Conservation (phyloP, 2,329 filamentous ascomycete species). For the Fusarium devonianum region DNA sequence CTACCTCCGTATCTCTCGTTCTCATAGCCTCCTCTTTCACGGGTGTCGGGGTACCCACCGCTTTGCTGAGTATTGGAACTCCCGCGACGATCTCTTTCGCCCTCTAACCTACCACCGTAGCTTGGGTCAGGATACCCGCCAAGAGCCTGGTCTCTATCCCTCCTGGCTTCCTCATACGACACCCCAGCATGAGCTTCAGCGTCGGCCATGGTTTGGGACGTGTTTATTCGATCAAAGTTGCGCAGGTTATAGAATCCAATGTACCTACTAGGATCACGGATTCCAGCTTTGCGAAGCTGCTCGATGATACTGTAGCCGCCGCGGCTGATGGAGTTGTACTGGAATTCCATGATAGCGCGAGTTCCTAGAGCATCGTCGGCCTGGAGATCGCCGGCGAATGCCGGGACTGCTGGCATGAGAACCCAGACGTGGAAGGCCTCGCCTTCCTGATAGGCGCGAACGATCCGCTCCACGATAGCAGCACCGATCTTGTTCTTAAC, state of each 20-base stretch:
- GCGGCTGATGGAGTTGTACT: conserved; percentile 81
- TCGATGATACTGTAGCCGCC: conserved; percentile 82
- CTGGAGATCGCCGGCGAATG: conserved; percentile 81
- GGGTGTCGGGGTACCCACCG: conserved; percentile 12
- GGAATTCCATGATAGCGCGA: conserved; percentile 87
- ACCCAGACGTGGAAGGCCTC: conserved; percentile 79
- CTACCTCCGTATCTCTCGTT: conserved; percentile 7
- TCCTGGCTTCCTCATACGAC: conserved; percentile 70
- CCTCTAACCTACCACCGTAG: conserved; percentile 35
- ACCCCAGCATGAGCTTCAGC: conserved; percentile 71
- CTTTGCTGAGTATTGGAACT: conserved; percentile 10
- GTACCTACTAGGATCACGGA: conserved; percentile 73
- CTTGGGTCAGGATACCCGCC: conserved; percentile 52
- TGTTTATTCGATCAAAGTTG: conserved; percentile 85
- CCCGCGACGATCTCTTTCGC: conserved; percentile 15
- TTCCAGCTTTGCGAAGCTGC: conserved; percentile 70
- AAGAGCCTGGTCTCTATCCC: conserved; percentile 67
- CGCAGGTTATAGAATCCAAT: conserved; percentile 86
- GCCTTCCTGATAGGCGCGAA: conserved; percentile 70
- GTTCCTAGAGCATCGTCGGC: conserved; percentile 77
- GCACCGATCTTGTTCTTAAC: conserved; percentile 80
- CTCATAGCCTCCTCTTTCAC: conserved; percentile 14
- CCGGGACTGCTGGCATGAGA: conserved; percentile 80
- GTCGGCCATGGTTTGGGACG: conserved; percentile 64
- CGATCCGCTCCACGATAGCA: conserved; percentile 78